Evolutionary conservation across 1,284 basidiomycete species (phyloP).

Genomic region (Thecaphora thlaspeos): DNA sequence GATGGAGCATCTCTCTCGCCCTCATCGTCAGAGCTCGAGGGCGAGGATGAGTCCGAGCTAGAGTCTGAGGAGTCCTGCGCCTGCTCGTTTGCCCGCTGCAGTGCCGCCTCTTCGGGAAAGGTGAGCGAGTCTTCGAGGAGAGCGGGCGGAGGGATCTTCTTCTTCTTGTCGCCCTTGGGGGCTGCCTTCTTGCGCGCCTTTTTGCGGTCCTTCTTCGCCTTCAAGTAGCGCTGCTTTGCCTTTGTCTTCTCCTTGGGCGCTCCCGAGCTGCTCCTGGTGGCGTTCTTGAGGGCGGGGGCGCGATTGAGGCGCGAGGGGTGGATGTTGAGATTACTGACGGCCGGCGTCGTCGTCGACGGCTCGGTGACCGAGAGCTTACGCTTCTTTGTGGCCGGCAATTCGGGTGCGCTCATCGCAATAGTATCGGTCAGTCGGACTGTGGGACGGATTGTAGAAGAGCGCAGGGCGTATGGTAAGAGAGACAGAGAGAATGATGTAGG

Average conservation of each 20-base stretch:
- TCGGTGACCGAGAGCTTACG: constrained; percentile 13
- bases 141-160: not conserved
- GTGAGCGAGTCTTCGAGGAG: constrained; percentile 12
- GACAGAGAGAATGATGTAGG: no score
- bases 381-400: constrained; percentile 15
- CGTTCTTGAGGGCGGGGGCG: constrained; percentile 29
- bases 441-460: no score
- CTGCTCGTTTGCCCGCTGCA: constrained; percentile 12
- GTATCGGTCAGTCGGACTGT: no score
- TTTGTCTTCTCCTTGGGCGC: constrained; percentile 46
- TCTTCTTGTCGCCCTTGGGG: constrained; percentile 40
- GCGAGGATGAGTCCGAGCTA: constrained; percentile 7
- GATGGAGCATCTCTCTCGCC: no score
- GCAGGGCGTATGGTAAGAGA: no score
- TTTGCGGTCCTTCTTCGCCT: constrained; percentile 49
- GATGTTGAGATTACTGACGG: constrained; percentile 23
- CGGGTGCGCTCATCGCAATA: no score
- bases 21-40: constrained; percentile 3
- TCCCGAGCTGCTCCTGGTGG: constrained; percentile 25
- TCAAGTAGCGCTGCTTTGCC: constrained; percentile 52
- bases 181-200: constrained; percentile 40
- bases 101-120: constrained; percentile 20
- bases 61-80: constrained; percentile 7
- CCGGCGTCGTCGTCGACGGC: not conserved
- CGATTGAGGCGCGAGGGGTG: constrained; percentile 42